phyloP scores from a whole-genome alignment of 805 yeast genomes.

The Ogataea naganishii region DNA sequence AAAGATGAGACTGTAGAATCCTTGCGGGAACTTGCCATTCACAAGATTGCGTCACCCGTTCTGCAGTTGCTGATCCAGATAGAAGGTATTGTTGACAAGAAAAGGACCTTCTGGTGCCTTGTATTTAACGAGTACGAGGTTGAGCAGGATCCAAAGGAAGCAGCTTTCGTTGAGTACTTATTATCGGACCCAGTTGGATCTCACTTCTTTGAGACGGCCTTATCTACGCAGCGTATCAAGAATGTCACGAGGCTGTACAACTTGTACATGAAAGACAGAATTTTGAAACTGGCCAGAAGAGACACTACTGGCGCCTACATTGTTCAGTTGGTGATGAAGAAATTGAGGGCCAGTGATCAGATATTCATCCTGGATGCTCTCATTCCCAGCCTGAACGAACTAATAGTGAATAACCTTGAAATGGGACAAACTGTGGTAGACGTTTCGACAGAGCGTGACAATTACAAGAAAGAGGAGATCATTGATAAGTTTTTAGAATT shows the following conservation, averaged over 20 bases:
- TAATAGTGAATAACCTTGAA: constrained; percentile 62
- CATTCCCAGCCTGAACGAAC: constrained; percentile 55
- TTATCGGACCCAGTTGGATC: constrained; percentile 88
- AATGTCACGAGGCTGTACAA: constrained; percentile 63
- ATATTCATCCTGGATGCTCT: constrained; percentile 53
- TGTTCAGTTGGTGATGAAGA: constrained; percentile 59
- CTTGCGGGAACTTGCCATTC: constrained; percentile 66
- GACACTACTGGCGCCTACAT: constrained; percentile 82
- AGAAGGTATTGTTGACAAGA: constrained; percentile 74
- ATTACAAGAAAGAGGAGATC: constrained; percentile 53
- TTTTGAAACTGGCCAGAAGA: constrained; percentile 66
- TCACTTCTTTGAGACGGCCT: constrained; percentile 73
- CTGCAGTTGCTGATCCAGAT: constrained; percentile 68
- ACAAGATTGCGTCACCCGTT: constrained; percentile 82
- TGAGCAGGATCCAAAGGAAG: constrained; percentile 53
- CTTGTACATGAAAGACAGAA: constrained; percentile 64
- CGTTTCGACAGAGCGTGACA: constrained; percentile 48
- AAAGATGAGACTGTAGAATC: constrained; percentile 30
- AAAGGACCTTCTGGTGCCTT: constrained; percentile 60
- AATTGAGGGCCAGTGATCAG: constrained; percentile 55
- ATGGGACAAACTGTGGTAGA: constrained; percentile 59
- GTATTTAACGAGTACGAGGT: constrained; percentile 44
- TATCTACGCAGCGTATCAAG: constrained; percentile 57
- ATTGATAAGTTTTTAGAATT: constrained; percentile 39
- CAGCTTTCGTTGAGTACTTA: constrained; percentile 74